Evolutionary conservation across 371 early-diverging fungal genomes (phyloP), one percentile per base, ranked within the genome.

Genomic region (Apophysomyces ossiformis): DNA sequence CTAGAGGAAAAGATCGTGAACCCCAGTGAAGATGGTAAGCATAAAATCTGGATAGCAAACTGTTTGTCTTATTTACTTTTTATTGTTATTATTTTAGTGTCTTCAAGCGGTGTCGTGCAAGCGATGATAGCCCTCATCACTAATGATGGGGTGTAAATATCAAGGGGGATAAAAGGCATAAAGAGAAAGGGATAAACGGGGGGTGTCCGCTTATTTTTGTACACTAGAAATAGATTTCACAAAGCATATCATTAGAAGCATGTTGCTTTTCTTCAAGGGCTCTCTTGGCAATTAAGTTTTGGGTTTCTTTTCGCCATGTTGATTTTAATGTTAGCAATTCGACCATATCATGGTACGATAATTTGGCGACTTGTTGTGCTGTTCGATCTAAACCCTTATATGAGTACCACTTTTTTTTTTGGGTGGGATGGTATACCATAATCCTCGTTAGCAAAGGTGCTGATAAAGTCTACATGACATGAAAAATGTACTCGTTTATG

Each of bases 1-100:
- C 71, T 95, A 45, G 86, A 87, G 13, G 73, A 77, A 37, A 94
- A 93, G 78, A 83, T 95, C 64, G 86, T 86, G 36, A 80, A 92
- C 35, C 92, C 94, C 0, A 70, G 74, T 9, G 21, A 86, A 70
- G 85, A 88, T 64, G 85, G 84, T 81, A 73, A 70, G 72, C 21
- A 5, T 8, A 16, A 39, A 13, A 1, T 26, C 32, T 26, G 32
- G 32, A 26, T 26, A 26, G 13, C 2, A 76, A 4, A 43, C 41
- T 4, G 43, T 58, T 21, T 57, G 41, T 41, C 47, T 9, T 47
- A 36, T 57, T 63, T 61, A 12, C 60, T 41, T 47, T 16, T 46
- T 61, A 50, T 26, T n/a, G 21, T 5, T 5, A 21, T 35, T 26
- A 2, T 26, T 26, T 26, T 54, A 75, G 75, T 87, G 6, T 70